Evolutionary conservation across 2,329 filamentous ascomycete genomes (phyloP).

Genomic region (Ophiostoma himal-ulmi): DNA sequence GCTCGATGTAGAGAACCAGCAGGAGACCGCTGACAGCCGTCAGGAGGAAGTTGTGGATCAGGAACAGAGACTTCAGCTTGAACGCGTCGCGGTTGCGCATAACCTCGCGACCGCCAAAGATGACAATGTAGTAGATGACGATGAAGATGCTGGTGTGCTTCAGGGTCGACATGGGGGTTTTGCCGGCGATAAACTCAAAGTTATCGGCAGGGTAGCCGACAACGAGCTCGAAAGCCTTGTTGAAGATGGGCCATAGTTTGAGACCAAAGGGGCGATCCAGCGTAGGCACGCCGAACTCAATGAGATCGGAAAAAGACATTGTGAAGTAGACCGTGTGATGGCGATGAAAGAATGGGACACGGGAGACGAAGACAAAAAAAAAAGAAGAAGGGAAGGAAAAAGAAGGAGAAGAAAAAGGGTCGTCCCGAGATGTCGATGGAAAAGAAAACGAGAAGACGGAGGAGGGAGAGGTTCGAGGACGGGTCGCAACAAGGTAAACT

Average conservation of each 20-base stretch:
- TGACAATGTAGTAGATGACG: slow-evolving; percentile 83
- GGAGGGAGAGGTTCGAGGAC: not conserved
- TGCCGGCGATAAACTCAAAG: slow-evolving; percentile 74
- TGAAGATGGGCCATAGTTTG: slow-evolving; percentile 89
- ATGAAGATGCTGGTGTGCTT: slow-evolving; percentile 76
- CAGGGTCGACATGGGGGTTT: slow-evolving; percentile 85
- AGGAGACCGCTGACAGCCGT: slow-evolving; percentile 77
- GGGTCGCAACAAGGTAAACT: slow-evolving; percentile 17
- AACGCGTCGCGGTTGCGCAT: slow-evolving; percentile 84
- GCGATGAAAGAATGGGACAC: not conserved
- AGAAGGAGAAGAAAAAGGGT: not conserved
- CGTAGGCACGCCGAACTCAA: slow-evolving; percentile 61
- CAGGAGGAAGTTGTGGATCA: slow-evolving; percentile 94
- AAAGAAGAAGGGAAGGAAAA: not conserved
- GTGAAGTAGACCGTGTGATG: slow-evolving; percentile 13
- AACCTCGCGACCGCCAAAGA: slow-evolving; percentile 84
- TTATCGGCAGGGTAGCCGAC: slow-evolving; percentile 78
- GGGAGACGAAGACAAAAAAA: not conserved
- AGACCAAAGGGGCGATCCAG: slow-evolving; percentile 90
- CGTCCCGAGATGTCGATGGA: slow-evolving; percentile 13
- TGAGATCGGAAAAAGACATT: slow-evolving; percentile 25
- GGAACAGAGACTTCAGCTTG: slow-evolving; percentile 83
- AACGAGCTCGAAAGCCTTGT: slow-evolving; percentile 70
- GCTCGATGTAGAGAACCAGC: slow-evolving; percentile 80
- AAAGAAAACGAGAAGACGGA: not conserved